phyloP scores from a whole-genome alignment of 1,284 basidiomycete species.

The Waitea zeae region DNA sequence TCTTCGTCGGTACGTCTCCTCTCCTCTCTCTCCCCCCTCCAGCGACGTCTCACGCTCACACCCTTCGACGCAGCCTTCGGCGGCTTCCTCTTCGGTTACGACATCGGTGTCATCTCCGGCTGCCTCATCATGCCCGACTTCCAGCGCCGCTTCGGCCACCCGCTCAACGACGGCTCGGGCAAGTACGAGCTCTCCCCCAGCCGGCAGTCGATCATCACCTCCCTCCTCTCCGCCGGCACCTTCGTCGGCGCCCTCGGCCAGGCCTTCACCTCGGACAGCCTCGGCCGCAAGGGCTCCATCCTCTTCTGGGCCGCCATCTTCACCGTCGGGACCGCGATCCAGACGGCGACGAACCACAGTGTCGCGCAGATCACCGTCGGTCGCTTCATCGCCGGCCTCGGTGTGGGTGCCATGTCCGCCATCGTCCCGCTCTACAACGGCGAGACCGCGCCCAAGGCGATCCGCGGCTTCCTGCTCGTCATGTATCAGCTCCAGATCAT shows the following conservation, averaged over 20 bases:
- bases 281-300: slow-evolving; percentile 57
- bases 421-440: slow-evolving; percentile 59
- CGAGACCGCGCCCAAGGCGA: slow-evolving; percentile 60
- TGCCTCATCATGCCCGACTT: slow-evolving; percentile 73
- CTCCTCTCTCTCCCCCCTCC: too few species aligned
- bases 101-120: slow-evolving; percentile 60
- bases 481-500: slow-evolving; percentile 68
- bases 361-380: slow-evolving; percentile 53
- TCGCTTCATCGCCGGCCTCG: slow-evolving; percentile 53
- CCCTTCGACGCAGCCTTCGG: slow-evolving; percentile 4
- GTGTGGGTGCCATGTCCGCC: slow-evolving; percentile 55
- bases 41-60: not conserved
- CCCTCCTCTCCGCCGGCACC: slow-evolving; percentile 60
- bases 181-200: slow-evolving; percentile 40
- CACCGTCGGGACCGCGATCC: slow-evolving; percentile 53
- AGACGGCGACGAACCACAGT: slow-evolving; percentile 44
- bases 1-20: slow-evolving; percentile 37
- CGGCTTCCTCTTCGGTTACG: slow-evolving; percentile 49
- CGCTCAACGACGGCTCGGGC: slow-evolving; percentile 20
- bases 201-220: slow-evolving; percentile 63
- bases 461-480: slow-evolving; percentile 58
- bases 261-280: slow-evolving; percentile 60
- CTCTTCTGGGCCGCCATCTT: slow-evolving; percentile 65
- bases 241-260: slow-evolving; percentile 58
- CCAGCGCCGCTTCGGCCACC: slow-evolving; percentile 46